These are phyloP conservation scores for Microdochium bolleyi DNA, from an alignment of 2,329 filamentous ascomycete species.

Conservation along the genomic window DNA sequence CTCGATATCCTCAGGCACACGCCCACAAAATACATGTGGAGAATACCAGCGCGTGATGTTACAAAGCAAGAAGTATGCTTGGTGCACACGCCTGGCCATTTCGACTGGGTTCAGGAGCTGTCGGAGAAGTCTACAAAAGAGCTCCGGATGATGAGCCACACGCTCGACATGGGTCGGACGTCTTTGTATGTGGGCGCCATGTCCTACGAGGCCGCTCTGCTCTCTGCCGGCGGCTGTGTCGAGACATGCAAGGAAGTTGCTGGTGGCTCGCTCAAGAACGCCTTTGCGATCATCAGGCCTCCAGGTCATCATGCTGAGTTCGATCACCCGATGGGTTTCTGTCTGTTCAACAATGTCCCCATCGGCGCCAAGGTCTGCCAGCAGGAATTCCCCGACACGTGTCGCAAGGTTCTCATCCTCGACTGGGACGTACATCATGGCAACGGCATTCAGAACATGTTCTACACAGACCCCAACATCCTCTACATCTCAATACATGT, in stretches of 20 bases:
- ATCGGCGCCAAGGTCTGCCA: slow-evolving; percentile 88
- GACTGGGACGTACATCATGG: slow-evolving; percentile 84
- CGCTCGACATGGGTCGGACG: slow-evolving; percentile 56
- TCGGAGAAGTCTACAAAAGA: slow-evolving; percentile 49
- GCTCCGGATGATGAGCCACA: slow-evolving; percentile 57
- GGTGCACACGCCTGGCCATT: slow-evolving; percentile 73
- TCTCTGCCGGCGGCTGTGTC: slow-evolving; percentile 89
- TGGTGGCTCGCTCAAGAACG: slow-evolving; percentile 77
- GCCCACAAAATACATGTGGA: slow-evolving; percentile 59
- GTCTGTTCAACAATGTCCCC: slow-evolving; percentile 95
- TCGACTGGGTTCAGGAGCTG: slow-evolving; percentile 62
- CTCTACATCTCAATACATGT: slow-evolving; percentile 95
- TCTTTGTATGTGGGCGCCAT: slow-evolving; percentile 79
- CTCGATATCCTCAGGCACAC: slow-evolving; percentile 40
- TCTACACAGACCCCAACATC: slow-evolving; percentile 89
- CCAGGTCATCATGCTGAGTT: slow-evolving; percentile 93
- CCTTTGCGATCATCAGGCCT: slow-evolving; percentile 88
- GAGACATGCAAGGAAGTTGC: slow-evolving; percentile 94
- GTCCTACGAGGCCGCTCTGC: slow-evolving; percentile 70
- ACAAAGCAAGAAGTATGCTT: slow-evolving; percentile 72
- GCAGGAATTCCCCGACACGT: slow-evolving; percentile 66
- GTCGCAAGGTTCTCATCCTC: slow-evolving; percentile 83
- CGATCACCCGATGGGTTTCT: slow-evolving; percentile 84
- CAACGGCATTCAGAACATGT: slow-evolving; percentile 93
- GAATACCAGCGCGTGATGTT: slow-evolving; percentile 73